phyloP scores from a whole-genome alignment of 2,329 filamentous ascomycete species.

The Cercospora berteroae region DNA sequence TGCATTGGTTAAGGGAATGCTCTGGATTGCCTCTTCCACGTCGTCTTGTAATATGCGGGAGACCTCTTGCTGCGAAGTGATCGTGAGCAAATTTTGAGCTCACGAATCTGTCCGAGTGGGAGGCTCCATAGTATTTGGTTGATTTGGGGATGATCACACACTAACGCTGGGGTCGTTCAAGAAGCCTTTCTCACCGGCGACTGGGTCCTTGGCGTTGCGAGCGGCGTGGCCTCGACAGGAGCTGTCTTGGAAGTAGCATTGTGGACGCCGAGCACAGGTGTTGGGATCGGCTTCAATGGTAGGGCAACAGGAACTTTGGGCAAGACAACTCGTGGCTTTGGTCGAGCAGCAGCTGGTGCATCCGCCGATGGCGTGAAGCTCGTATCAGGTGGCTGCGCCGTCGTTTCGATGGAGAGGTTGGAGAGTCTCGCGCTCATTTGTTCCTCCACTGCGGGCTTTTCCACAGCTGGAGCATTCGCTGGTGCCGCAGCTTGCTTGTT shows the following conservation, averaged over 20 bases:
- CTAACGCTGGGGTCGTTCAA: neutral
- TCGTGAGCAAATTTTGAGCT: neutral
- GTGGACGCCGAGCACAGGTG: constrained; percentile 25
- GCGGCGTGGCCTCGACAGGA: constrained; percentile 12
- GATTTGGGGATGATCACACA: neutral
- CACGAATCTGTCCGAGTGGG: neutral
- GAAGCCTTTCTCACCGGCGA: neutral
- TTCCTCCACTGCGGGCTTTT: neutral
- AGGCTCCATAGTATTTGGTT: neutral
- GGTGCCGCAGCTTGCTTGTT: constrained; percentile 4
- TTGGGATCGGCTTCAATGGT: constrained; percentile 18
- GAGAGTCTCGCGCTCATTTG: neutral
- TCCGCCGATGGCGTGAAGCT: neutral
- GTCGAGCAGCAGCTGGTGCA: neutral
- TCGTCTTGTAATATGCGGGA: neutral
- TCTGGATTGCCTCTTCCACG: neutral
- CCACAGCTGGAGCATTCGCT: constrained; percentile 2
- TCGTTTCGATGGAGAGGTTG: neutral
- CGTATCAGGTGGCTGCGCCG: neutral
- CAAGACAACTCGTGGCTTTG: constrained; percentile 10
- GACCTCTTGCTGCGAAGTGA: neutral
- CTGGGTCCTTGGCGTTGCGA: constrained; percentile 5
- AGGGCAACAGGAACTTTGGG: constrained; percentile 9
- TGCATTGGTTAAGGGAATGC: neutral
- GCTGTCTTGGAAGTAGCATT: constrained; percentile 16